A percentile compares a stretch with the other conserved stretches of the same genome.
These are phyloP conservation scores for Boletus rufocinnamomeus DNA, from an alignment of 768 basidiomycete species.

Conservation along the genomic window DNA sequence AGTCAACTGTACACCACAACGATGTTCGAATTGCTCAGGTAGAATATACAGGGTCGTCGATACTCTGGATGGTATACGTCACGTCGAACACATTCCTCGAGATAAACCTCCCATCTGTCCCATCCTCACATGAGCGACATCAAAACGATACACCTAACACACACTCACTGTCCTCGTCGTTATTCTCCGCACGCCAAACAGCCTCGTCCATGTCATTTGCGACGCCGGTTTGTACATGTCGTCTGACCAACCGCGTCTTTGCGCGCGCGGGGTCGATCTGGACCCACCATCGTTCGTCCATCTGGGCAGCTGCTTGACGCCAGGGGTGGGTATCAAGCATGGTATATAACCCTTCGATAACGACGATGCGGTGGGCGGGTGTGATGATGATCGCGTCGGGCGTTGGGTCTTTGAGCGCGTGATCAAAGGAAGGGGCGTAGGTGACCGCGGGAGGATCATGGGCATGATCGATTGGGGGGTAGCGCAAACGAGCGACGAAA, in stretches of 20 bases:
- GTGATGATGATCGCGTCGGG: constrained; percentile 58
- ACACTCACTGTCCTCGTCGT: constrained; percentile 73
- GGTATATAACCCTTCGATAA: constrained; percentile 91
- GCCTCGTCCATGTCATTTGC: constrained; percentile 66
- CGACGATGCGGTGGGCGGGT: constrained; percentile 70
- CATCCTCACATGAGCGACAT: background rate
- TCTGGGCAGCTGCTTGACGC: constrained; percentile 57
- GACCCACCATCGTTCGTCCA: constrained; percentile 84
- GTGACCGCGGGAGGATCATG: constrained; percentile 31
- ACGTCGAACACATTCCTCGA: constrained; percentile 40
- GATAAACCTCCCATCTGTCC: constrained; percentile 48
- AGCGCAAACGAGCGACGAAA: no score
- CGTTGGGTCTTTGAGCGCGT: constrained; percentile 83
- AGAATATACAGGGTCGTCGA: constrained; percentile 39
- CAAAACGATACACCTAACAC: background rate
- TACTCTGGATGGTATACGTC: constrained; percentile 43
- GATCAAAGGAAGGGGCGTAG: constrained; percentile 83
- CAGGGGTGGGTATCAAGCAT: constrained; percentile 76
- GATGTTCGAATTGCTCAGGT: background rate
- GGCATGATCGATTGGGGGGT: no score
- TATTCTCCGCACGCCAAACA: constrained; percentile 68
- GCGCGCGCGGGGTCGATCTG: constrained; percentile 58
- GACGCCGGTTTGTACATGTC: constrained; percentile 81
- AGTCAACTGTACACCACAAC: no score
- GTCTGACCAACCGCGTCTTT: constrained; percentile 56